Evolutionary conservation across 495 filamentous ascomycete genomes (phyloP), one percentile per base, ranked within the genome.

Genomic region (Elasticomyces elasticus): DNA sequence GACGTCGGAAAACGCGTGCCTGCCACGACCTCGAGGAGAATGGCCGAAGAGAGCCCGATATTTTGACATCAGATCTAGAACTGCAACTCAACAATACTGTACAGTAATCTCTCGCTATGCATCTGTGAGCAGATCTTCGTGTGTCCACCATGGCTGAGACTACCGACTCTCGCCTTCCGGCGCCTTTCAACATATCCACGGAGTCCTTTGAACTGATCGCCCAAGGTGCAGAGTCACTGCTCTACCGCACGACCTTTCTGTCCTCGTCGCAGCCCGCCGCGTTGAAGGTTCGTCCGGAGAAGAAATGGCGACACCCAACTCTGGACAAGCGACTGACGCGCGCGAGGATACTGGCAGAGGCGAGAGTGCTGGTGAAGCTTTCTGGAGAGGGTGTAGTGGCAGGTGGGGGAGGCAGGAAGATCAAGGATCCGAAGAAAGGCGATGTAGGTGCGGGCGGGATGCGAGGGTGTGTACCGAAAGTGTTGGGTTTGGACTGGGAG

Each of bases 141-240:
- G n/a, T n/a, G n/a, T n/a, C n/a, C n/a, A n/a, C n/a, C n/a, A n/a
- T n/a, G n/a, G n/a, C n/a, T n/a, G n/a, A n/a, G n/a, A n/a, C n/a
- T n/a, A n/a, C n/a, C n/a, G n/a, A n/a, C 30, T 7, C 45, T 23
- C 46, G 17, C 46, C 76, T 51, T 84, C 87, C 87, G 20, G 58
- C 74, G 17, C 81, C 79, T 49, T 83, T 87, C 76, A 75, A 74
- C 63, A 70, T 79, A 62, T 57, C 52, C 40, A n/a, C 49, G 1
- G 33, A 51, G 5, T 31, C 53, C 24, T 30, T 43, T 24, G 24
- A 25, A 23, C 54, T 62, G 63, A 77, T 96, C 54, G 79, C 84
- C 33, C 92, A 96, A 76, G 92, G 92, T 72, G 92, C 92, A 68
- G 92, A 98, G 79, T 88, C 86, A 43, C 87, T 89, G 63, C 76